These are phyloP conservation scores for Chlorella sp. DNA, from an alignment of 139 green algal genomes.

Conservation along the genomic window DNA sequence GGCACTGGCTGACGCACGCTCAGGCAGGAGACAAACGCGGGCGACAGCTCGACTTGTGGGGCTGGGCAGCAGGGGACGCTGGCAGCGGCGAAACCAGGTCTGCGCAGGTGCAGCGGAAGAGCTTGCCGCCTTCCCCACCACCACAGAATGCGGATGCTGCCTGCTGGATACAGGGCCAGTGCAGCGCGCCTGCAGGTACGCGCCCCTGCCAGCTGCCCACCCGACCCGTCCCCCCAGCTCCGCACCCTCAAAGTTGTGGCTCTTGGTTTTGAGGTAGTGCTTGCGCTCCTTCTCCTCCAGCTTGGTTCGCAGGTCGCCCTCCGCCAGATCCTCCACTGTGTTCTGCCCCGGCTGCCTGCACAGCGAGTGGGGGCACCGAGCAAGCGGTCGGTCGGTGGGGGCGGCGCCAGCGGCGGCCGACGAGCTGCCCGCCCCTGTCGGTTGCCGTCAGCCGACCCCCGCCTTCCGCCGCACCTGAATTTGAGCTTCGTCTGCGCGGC, in stretches of 20 bases:
- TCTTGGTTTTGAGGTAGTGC: constrained; percentile 70
- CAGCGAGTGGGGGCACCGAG: background rate
- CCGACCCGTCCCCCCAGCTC: background rate
- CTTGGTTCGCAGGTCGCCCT: constrained; percentile 68
- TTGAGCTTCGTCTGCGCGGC: constrained; percentile 83
- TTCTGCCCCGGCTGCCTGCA: constrained; percentile 72
- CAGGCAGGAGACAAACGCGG: too few relatives aligned
- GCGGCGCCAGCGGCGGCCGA: background rate
- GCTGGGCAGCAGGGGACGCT: too few relatives aligned
- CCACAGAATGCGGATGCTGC: too few relatives aligned
- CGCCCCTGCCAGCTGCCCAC: too few relatives aligned
- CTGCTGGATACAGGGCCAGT: too few relatives aligned
- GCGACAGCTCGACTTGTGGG: too few relatives aligned
- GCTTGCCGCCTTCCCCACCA: background rate
- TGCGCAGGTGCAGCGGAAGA: background rate
- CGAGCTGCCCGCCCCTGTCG: background rate
- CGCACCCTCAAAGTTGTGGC: constrained; percentile 79
- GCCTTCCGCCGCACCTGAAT: constrained; percentile 74
- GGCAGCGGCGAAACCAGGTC: background rate
- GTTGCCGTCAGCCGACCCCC: background rate
- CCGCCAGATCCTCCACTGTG: constrained; percentile 51
- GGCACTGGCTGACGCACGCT: too few relatives aligned
- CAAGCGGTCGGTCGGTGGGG: background rate
- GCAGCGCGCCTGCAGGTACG: too few relatives aligned
- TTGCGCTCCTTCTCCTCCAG: constrained; percentile 85